Percentiles rank a stretch among this genome's conserved stretches.
Conservation (phyloP, 1,139 yeast genomes). For the Sugiyamaella neomexicana region DNA sequence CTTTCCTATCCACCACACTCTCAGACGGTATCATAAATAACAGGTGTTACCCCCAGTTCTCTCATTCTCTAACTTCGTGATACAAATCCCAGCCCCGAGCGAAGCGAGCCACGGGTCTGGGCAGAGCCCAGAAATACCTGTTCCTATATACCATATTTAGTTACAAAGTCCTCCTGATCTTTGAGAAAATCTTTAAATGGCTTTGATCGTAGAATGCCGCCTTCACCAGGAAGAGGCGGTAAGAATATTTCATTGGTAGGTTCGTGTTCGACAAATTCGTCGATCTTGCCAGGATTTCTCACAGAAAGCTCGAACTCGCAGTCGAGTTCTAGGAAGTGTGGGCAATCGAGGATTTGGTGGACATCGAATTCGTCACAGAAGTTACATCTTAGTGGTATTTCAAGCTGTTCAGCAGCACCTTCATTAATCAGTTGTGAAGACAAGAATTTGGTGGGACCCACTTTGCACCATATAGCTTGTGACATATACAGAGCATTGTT, state of each 20-base stretch:
- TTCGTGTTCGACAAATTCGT: not conserved
- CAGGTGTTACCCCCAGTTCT: too few species aligned
- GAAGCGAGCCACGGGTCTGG: not conserved
- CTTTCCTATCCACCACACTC: too few species aligned
- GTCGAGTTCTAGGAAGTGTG: not conserved
- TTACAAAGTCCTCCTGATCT: constrained; percentile 3
- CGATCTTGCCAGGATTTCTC: not conserved
- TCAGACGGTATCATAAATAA: too few species aligned
- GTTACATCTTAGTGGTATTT: constrained; percentile 4
- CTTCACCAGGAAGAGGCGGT: constrained; percentile 5
- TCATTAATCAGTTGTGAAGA: not conserved
- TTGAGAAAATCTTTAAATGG: not conserved
- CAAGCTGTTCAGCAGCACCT: not conserved
- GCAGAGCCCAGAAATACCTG: not conserved
- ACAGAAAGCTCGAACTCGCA: not conserved
- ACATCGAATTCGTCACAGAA: constrained; percentile 11
- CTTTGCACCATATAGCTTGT: constrained; percentile 11
- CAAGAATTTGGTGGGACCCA: constrained; percentile 1
- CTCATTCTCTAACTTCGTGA: too few species aligned
- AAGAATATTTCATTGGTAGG: not conserved
- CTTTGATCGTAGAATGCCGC: constrained; percentile 4
- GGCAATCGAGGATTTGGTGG: constrained; percentile 10
- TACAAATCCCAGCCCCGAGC: not conserved
- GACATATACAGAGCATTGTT: constrained; percentile 2
- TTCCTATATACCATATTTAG: not conserved